phyloP scores from a whole-genome alignment of 2,329 filamentous ascomycete genomes.

The Ophiognomonia clavigignenti-juglandacearum region DNA sequence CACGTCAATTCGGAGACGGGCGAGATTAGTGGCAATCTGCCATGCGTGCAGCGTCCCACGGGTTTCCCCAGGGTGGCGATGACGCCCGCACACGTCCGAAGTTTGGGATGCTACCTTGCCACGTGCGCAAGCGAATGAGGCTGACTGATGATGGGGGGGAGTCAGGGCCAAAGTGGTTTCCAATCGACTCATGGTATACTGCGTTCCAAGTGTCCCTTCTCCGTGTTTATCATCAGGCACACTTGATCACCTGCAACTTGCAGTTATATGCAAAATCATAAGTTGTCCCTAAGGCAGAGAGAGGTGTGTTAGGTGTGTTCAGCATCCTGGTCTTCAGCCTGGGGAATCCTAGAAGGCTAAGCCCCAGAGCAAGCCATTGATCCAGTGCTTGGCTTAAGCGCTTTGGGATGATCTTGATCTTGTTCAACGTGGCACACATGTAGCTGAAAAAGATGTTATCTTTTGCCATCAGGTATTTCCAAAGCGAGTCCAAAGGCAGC shows the following conservation, averaged over 20 bases:
- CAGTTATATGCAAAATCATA: too few relatives aligned
- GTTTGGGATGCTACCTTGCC: conserved; percentile 14
- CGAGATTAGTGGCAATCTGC: not conserved
- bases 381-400: not conserved
- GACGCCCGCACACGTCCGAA: conserved; percentile 3
- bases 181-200: too few relatives aligned
- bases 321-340: conserved; percentile 1
- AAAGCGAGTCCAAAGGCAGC: too few relatives aligned
- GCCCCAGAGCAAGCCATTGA: not conserved
- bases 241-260: too few relatives aligned
- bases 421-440: not conserved
- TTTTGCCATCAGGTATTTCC: too few relatives aligned
- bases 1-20: conserved; percentile 1
- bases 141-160: not conserved
- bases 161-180: too few relatives aligned
- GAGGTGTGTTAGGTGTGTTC: conserved; percentile 8
- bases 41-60: too few relatives aligned
- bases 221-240: too few relatives aligned
- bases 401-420: not conserved
- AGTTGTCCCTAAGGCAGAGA: conserved; percentile 7
- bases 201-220: too few relatives aligned
- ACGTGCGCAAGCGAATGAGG: conserved; percentile 17
- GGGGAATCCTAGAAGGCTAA: not conserved
- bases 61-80: not conserved
- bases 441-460: too few relatives aligned